Conservation (phyloP, 1,284 basidiomycete genomes). For the Tylopilus sp. region DNA sequence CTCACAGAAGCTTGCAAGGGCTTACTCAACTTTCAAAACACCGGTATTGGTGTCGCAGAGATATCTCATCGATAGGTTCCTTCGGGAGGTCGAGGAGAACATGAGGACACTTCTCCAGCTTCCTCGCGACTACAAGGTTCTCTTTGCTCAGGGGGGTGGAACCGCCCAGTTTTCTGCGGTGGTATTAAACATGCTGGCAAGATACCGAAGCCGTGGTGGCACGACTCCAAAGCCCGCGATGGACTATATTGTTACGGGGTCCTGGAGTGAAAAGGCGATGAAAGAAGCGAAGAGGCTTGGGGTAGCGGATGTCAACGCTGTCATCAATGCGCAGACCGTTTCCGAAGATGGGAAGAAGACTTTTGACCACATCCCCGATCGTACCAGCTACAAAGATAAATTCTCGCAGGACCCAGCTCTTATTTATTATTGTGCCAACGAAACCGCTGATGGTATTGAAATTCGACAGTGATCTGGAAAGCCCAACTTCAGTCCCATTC, state of each 20-base stretch:
- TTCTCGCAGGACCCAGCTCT: constrained; percentile 80
- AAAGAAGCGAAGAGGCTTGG: constrained; percentile 74
- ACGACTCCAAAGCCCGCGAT: constrained; percentile 54
- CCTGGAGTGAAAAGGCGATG: constrained; percentile 84
- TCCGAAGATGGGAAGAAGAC: constrained; percentile 58
- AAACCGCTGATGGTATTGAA: constrained; percentile 97
- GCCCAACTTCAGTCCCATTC: constrained; percentile 79
- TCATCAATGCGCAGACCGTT: constrained; percentile 58
- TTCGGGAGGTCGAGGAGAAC: constrained; percentile 62
- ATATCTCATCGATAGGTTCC: constrained; percentile 76
- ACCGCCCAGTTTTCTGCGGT: constrained; percentile 86
- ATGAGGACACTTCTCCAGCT: constrained; percentile 74
- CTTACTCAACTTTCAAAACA: constrained; percentile 80
- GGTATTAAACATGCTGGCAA: constrained; percentile 82
- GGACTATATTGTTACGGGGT: constrained; percentile 89
- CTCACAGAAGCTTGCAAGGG: constrained; percentile 75
- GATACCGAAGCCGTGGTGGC: constrained; percentile 66
- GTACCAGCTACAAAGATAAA: constrained; percentile 68
- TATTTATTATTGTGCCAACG: constrained; percentile 99
- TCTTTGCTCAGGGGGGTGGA: constrained; percentile 92
- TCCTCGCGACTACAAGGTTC: constrained; percentile 77
- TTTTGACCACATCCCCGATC: constrained; percentile 79
- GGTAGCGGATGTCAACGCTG: constrained; percentile 58
- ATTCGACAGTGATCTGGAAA: constrained; percentile 58
- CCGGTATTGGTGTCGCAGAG: constrained; percentile 91